Evolutionary conservation across 1,139 yeast species (phyloP).

Genomic region (Entelexis sorbosivorans): DNA sequence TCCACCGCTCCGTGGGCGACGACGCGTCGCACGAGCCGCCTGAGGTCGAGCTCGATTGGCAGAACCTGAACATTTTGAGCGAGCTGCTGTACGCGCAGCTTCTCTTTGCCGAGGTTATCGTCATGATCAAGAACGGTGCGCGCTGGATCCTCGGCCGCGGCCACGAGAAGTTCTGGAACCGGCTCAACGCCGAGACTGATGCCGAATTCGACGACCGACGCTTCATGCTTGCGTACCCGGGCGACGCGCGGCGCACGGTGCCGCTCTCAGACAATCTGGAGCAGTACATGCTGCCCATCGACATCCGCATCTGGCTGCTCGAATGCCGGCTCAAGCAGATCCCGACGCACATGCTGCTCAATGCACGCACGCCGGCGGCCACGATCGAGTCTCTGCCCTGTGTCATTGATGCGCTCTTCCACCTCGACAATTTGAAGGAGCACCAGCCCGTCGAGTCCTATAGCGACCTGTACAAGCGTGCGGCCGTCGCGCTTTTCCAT

Average conservation of each 20-base stretch:
- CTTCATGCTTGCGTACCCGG: slow-evolving; percentile 23
- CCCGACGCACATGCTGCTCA: slow-evolving; percentile 18
- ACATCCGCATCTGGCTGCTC: slow-evolving; percentile 73
- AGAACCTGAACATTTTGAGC: slow-evolving; percentile 70
- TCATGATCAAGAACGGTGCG: slow-evolving; percentile 55
- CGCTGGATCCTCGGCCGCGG: slow-evolving; percentile 74
- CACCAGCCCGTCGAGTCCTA: slow-evolving; percentile 47
- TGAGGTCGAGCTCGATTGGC: slow-evolving; percentile 56
- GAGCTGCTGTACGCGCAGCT: slow-evolving; percentile 65
- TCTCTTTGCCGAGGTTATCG: slow-evolving; percentile 54
- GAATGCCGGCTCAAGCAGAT: slow-evolving; percentile 50
- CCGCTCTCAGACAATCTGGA: slow-evolving; percentile 16
- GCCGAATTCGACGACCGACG: slow-evolving; percentile 65
- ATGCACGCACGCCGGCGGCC: slow-evolving; percentile 10
- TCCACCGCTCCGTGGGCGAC: slow-evolving; percentile 29
- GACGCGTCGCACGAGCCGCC: slow-evolving; percentile 10
- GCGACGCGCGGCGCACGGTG: slow-evolving; percentile 13
- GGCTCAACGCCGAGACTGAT: slow-evolving; percentile 44
- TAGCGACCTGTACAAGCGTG: slow-evolving; percentile 63
- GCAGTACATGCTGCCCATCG: slow-evolving; percentile 54
- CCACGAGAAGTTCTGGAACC: slow-evolving; percentile 64
- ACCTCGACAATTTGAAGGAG: slow-evolving; percentile 49
- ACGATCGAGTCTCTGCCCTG: slow-evolving; percentile 32
- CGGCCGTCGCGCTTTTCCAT: slow-evolving; percentile 62
- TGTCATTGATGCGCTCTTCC: slow-evolving; percentile 58